These are phyloP conservation scores for Carpinus viminea DNA, from an alignment of 306 rosid species.

Conservation along the genomic window DNA sequence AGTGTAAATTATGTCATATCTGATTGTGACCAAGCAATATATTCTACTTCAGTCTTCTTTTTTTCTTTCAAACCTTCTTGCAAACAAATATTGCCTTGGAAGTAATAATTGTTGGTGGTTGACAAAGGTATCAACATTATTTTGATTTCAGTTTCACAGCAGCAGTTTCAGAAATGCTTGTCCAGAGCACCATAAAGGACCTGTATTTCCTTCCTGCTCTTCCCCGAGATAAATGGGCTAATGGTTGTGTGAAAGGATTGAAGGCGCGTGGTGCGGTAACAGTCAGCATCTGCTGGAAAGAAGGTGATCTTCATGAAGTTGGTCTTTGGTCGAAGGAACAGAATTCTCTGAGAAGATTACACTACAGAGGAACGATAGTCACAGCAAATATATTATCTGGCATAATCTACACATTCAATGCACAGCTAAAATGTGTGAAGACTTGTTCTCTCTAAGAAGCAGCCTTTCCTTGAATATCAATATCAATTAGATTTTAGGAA, in stretches of 20 bases:
- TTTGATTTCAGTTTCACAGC: slow-evolving; percentile 49
- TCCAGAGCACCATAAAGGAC: slow-evolving; percentile 55
- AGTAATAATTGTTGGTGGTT: background rate
- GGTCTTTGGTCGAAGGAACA: slow-evolving; percentile 35
- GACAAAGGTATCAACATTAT: background rate
- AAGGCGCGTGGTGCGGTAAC: slow-evolving; percentile 62
- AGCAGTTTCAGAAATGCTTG: slow-evolving; percentile 62
- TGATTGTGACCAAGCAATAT: background rate
- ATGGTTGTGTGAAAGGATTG: slow-evolving; percentile 56
- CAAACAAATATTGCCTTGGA: background rate
- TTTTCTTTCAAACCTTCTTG: background rate
- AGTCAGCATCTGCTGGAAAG: slow-evolving; percentile 55
- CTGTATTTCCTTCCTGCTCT: slow-evolving; percentile 62
- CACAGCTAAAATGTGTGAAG: slow-evolving; percentile 37
- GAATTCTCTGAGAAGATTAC: slow-evolving; percentile 23
- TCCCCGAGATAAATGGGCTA: slow-evolving; percentile 51
- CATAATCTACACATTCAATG: slow-evolving; percentile 36
- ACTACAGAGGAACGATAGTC: slow-evolving; percentile 40
- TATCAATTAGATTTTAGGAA: background rate
- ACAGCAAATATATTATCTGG: slow-evolving; percentile 34
- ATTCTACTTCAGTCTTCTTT: background rate
- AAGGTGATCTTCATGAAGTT: slow-evolving; percentile 51
- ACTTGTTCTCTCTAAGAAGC: slow-evolving; percentile 15
- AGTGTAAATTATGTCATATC: background rate
- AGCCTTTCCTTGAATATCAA: background rate